A percentile compares a stretch with the other conserved stretches of the same genome.
phyloP scores from a whole-genome alignment of 75 land plant genomes.

The Sequoia sempervirens region DNA sequence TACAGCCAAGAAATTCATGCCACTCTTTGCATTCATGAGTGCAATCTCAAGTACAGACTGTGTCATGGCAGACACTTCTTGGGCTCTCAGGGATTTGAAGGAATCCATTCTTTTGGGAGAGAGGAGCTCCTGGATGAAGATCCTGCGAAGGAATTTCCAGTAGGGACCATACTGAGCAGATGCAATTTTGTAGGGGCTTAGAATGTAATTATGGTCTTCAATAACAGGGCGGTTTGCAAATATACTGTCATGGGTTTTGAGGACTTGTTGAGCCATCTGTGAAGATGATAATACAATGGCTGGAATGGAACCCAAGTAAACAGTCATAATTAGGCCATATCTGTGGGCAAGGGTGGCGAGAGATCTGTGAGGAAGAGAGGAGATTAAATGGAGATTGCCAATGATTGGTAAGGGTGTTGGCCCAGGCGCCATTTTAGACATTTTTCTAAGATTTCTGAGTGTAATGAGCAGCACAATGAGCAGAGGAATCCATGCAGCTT shows the following conservation, averaged over 20 bases:
- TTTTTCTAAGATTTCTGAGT: background rate
- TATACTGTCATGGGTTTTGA: background rate
- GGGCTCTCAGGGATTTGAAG: slow-evolving; percentile 9
- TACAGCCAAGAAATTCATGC: background rate
- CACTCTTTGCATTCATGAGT: background rate
- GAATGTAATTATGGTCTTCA: background rate
- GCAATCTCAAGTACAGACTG: background rate
- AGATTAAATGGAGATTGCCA: background rate
- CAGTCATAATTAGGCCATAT: slow-evolving; percentile 9
- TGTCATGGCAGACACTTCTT: slow-evolving; percentile 1
- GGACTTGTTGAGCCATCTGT: background rate
- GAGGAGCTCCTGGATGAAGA: slow-evolving; percentile 24
- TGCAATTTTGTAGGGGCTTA: background rate
- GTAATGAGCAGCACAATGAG: background rate
- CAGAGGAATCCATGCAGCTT: background rate
- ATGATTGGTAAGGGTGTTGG: slow-evolving; percentile 1
- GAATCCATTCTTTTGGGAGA: slow-evolving; percentile 10
- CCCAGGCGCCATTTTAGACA: background rate
- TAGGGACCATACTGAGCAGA: slow-evolving; percentile 20
- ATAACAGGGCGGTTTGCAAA: background rate
- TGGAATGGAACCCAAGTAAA: background rate
- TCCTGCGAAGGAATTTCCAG: slow-evolving; percentile 24
- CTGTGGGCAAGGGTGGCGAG: background rate
- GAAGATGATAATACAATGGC: background rate
- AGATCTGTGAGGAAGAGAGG: background rate